These are phyloP conservation scores for Solanum stenotomum DNA, from an alignment of 257 asterid species.

Conservation along the genomic window DNA sequence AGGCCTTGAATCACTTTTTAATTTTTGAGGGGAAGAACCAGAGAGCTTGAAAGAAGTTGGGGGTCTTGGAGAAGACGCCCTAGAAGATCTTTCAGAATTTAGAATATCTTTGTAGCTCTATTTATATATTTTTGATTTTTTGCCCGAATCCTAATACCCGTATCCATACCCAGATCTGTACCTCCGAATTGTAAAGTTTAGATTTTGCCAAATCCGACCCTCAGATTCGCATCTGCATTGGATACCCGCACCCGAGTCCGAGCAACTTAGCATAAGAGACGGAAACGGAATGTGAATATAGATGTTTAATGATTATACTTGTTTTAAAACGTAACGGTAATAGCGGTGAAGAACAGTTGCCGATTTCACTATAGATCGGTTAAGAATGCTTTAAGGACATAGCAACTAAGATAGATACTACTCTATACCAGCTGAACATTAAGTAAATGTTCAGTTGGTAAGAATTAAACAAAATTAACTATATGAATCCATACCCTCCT, in stretches of 20 bases:
- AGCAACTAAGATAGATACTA: neutral
- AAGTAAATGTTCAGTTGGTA: neutral
- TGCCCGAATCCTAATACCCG: neutral
- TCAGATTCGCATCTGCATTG: neutral
- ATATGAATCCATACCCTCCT: neutral
- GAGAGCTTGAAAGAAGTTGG: neutral
- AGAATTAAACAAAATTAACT: neutral
- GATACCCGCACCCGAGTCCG: neutral
- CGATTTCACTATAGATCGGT: neutral
- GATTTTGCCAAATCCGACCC: neutral
- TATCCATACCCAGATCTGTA: neutral
- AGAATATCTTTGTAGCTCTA: neutral
- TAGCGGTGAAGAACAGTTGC: neutral
- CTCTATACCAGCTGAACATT: neutral
- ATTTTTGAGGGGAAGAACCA: neutral
- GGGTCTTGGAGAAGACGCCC: neutral
- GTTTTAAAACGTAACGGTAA: neutral
- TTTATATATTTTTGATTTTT: too few species aligned
- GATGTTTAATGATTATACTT: neutral
- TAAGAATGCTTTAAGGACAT: neutral
- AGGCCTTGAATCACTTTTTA: neutral
- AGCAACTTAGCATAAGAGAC: neutral
- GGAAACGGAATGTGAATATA: neutral
- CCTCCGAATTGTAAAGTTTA: neutral
- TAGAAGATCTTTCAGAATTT: neutral